Conservation (phyloP, 345 rosid genomes). For the Bruguiera parviflora region DNA sequence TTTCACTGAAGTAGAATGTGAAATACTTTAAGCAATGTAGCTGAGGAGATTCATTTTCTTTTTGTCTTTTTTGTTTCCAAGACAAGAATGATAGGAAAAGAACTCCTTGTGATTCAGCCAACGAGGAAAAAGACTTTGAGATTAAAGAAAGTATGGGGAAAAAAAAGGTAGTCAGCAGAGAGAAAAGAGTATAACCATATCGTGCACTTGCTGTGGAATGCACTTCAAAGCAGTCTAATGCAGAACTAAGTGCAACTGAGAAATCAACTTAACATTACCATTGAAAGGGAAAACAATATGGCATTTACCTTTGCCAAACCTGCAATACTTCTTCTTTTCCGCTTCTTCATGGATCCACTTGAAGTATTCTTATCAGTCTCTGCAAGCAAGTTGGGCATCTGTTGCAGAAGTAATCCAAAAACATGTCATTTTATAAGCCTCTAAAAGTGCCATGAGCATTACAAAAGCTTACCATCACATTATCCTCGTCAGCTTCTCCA, state of each 20-base stretch:
- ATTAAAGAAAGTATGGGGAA: too few species aligned
- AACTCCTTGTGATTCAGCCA: too few species aligned
- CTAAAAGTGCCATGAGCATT: conserved; percentile 8
- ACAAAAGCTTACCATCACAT: conserved; percentile 47
- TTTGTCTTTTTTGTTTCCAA: too few species aligned
- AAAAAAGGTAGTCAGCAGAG: too few species aligned
- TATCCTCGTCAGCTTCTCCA: conserved; percentile 45
- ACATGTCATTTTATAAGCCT: neutral
- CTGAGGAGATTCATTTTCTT: too few species aligned
- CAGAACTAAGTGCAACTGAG: neutral
- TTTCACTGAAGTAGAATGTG: too few species aligned
- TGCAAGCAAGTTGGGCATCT: conserved; percentile 36
- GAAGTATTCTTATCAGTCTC: conserved; percentile 46
- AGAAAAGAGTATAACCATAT: neutral
- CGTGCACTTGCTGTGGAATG: neutral
- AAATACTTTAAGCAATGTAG: too few species aligned
- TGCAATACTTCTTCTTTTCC: conserved; percentile 63
- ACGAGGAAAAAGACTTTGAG: too few species aligned
- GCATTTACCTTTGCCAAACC: conserved; percentile 69
- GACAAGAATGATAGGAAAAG: too few species aligned
- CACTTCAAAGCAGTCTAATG: too few species aligned
- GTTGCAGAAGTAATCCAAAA: conserved; percentile 11
- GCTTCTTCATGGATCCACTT: conserved; percentile 57
- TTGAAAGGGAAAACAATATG: neutral
- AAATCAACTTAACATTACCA: neutral